Base-by-base conservation (phyloP, 139 green algal species). In the Dunaliella primolecta region DNA sequence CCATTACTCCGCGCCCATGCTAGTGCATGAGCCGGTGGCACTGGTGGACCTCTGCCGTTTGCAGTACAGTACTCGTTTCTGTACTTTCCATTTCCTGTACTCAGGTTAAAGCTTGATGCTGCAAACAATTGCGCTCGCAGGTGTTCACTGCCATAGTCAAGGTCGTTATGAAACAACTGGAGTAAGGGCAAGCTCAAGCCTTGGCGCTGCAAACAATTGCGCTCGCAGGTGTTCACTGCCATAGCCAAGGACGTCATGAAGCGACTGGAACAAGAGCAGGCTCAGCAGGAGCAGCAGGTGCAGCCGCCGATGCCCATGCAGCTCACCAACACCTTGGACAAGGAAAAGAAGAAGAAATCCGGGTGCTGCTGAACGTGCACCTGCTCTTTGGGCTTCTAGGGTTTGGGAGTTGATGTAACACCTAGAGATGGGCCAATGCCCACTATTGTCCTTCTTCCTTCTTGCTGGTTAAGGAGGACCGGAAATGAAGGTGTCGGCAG, bases 241-340 rank as follows among this genome's bases (percentile, higher is more conserved):
- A 88, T 95, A 20, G 91, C 92, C 0, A 89, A 90, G 81, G 91
- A 95, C 55, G 90, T 95, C 32, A 91, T 95, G 80, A 34, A 85
- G 77, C 88, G 92, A 20, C 71, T 94, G 82, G 57, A 91, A 46
- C 82, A 86, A 33, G 88, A 92, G 77, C 88, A 92, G 84, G 33
- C 70, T 33, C 57, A 83, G 70, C 79, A 85, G 79, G 34, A 85
- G 56, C 75, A 85, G 56, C 81, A 85, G 35, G 30, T 71, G 3
- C 31, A 70, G 2, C 64, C 64, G 0, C 35, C 55, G 11, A 46
- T 76, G 57, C 83, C 83, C 7, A 36, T 89, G 36, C 78, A 85
- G 32, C 84, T 87, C 0, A 87, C 84, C 33, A 56, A 7, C 30
- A 36, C 31, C 76, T 37, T 37, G n/a, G 77, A 87, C 55, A 72